These are phyloP conservation scores for Hypomontagnella monticulosa DNA, from an alignment of 495 filamentous ascomycete genomes.

Conservation along the genomic window DNA sequence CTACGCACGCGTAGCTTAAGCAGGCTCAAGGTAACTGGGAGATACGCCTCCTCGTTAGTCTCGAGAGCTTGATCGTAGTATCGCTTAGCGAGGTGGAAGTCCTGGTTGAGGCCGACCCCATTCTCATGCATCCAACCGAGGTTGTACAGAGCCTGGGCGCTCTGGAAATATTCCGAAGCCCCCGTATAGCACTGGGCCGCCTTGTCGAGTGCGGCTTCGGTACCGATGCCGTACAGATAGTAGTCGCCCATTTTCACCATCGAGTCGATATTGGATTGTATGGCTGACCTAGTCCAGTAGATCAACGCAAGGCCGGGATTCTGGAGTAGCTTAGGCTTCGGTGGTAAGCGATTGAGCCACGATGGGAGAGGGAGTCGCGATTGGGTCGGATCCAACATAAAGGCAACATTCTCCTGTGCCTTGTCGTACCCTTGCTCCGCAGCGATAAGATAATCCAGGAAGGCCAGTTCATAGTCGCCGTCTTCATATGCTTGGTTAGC, in stretches of 20 bases:
- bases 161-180: slow-evolving; percentile 88
- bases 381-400: slow-evolving; percentile 83
- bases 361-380: slow-evolving; percentile 55
- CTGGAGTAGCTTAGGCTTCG: slow-evolving; percentile 63
- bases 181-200: slow-evolving; percentile 92
- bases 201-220: slow-evolving; percentile 79
- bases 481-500: slow-evolving; percentile 85
- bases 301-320: slow-evolving; percentile 85
- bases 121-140: slow-evolving; percentile 99
- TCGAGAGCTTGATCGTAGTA: slow-evolving; percentile 93
- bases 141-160: slow-evolving; percentile 96
- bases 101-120: slow-evolving; percentile 89
- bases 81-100: slow-evolving; percentile 96
- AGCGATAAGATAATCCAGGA: slow-evolving; percentile 87
- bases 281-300: slow-evolving; percentile 95
- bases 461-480: slow-evolving; percentile 85
- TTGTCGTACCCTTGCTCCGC: slow-evolving; percentile 96
- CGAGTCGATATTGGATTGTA: slow-evolving; percentile 92
- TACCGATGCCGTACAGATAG: slow-evolving; percentile 83
- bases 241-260: slow-evolving; percentile 99
- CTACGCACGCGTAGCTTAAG: slow-evolving; percentile 85
- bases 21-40: slow-evolving; percentile 90
- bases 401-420: slow-evolving; percentile 94
- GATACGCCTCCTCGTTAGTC: slow-evolving; percentile 90
- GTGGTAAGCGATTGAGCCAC: slow-evolving; percentile 47